Percentiles rank a stretch among this genome's conserved stretches.
phyloP scores from a whole-genome alignment of 495 filamentous ascomycete species.

The Lasiosphaeris hirsuta region DNA sequence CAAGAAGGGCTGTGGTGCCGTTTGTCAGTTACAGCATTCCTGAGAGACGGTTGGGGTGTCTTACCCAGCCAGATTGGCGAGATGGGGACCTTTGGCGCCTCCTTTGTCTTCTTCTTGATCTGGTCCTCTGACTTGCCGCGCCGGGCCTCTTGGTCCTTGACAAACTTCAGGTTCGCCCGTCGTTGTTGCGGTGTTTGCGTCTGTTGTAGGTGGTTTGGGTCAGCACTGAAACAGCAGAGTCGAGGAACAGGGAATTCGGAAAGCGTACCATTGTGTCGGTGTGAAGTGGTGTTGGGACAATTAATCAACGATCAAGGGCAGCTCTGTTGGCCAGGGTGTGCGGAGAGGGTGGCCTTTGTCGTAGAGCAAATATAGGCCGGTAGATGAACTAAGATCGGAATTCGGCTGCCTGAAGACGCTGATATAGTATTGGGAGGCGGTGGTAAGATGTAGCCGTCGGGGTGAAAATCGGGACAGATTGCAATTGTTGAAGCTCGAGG shows the following conservation, averaged over 20 bases:
- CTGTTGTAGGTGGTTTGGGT: slow-evolving; percentile 41
- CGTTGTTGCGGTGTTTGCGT: slow-evolving; percentile 94
- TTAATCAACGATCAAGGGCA: background rate
- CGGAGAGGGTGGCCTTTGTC: background rate
- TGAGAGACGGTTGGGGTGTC: slow-evolving; percentile 19
- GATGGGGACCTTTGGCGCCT: slow-evolving; percentile 68
- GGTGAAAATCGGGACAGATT: slow-evolving; percentile 29
- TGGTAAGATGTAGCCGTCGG: background rate
- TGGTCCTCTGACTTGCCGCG: slow-evolving; percentile 74
- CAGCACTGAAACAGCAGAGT: background rate
- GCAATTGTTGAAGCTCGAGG: slow-evolving; percentile 15
- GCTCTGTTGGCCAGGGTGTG: background rate
- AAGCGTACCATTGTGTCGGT: slow-evolving; percentile 26
- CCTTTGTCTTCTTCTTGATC: slow-evolving; percentile 63
- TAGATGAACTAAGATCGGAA: too few relatives aligned
- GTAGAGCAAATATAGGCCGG: too few relatives aligned
- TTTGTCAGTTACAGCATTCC: background rate
- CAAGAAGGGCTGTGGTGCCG: slow-evolving; percentile 58
- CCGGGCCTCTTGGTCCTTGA: slow-evolving; percentile 71
- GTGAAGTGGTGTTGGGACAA: background rate
- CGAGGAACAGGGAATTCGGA: too few relatives aligned
- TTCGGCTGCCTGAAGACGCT: background rate
- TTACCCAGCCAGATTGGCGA: slow-evolving; percentile 81
- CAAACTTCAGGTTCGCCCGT: slow-evolving; percentile 80
- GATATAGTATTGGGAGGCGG: slow-evolving; percentile 3